Evolutionary conservation across 2,329 filamentous ascomycete genomes (phyloP).

Genomic region (Venturia carpophila): DNA sequence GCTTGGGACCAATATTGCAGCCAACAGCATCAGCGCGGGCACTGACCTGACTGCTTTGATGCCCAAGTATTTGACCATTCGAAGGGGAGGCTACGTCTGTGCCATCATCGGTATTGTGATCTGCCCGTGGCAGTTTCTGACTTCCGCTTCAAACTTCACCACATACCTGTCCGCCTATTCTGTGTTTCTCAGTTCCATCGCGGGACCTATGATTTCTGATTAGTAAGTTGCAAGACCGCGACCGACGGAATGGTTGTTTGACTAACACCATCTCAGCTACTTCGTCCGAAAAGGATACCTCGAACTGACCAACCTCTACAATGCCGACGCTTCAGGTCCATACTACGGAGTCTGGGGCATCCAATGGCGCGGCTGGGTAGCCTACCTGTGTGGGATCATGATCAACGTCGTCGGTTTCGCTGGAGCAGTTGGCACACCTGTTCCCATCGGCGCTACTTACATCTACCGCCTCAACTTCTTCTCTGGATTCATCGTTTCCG

Average conservation of each 20-base stretch:
- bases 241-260: not conserved
- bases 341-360: constrained; percentile 71
- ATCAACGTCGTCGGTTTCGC: constrained; percentile 91
- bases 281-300: constrained; percentile 74
- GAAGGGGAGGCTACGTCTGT: constrained; percentile 21
- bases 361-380: constrained; percentile 75
- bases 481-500: constrained; percentile 66
- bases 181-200: constrained; percentile 85
- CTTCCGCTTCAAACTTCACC: constrained; percentile 71
- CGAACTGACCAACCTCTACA: constrained; percentile 71
- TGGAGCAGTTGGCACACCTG: constrained; percentile 62
- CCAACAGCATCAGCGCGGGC: constrained; percentile 25
- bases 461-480: constrained; percentile 93
- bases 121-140: constrained; percentile 77
- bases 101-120: constrained; percentile 50
- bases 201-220: constrained; percentile 78
- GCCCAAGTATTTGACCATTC: constrained; percentile 28
- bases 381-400: constrained; percentile 75
- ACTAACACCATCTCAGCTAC: constrained; percentile 31
- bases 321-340: constrained; percentile 54
- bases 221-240: constrained; percentile 47
- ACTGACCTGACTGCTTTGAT: constrained; percentile 38
- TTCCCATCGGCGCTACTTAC: constrained; percentile 73
- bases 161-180: constrained; percentile 88
- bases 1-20: constrained; percentile 25